Conservation (phyloP, 2,329 filamentous ascomycete species). For the Colletotrichum abscissum region DNA sequence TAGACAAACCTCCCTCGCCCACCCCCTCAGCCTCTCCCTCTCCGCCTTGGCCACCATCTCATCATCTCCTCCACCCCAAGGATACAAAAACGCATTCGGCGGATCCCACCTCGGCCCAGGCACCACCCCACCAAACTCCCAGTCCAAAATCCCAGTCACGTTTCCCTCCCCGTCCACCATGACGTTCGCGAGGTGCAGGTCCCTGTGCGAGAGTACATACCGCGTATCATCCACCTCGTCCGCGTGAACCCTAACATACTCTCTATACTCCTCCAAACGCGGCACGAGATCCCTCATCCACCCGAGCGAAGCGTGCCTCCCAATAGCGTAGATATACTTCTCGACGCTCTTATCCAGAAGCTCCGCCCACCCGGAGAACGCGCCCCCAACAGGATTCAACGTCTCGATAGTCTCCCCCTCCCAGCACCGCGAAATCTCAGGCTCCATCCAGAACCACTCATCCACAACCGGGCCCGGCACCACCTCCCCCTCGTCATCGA, state of each 20-base stretch:
- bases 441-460: slow-evolving; percentile 49
- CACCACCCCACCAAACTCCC: slow-evolving; percentile 46
- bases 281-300: slow-evolving; percentile 46
- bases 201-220: not conserved
- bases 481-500: slow-evolving; percentile 29
- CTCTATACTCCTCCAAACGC: slow-evolving; percentile 38
- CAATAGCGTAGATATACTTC: slow-evolving; percentile 40
- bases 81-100: slow-evolving; percentile 18
- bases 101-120: slow-evolving; percentile 19
- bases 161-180: not conserved
- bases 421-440: slow-evolving; percentile 45
- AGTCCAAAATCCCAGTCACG: slow-evolving; percentile 51
- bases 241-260: slow-evolving; percentile 37
- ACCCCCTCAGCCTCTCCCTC: not conserved
- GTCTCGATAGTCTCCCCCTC: slow-evolving; percentile 28
- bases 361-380: slow-evolving; percentile 47
- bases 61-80: slow-evolving; percentile 9
- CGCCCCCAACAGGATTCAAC: slow-evolving; percentile 40
- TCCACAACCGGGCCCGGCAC: slow-evolving; percentile 44
- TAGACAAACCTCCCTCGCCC: not conserved
- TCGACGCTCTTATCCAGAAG: slow-evolving; percentile 44
- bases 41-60: not conserved
- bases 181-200: not conserved
- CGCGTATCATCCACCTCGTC: not conserved
- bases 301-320: slow-evolving; percentile 39